phyloP scores from a whole-genome alignment of 768 basidiomycete species.

The Leccinum disarticulatum region DNA sequence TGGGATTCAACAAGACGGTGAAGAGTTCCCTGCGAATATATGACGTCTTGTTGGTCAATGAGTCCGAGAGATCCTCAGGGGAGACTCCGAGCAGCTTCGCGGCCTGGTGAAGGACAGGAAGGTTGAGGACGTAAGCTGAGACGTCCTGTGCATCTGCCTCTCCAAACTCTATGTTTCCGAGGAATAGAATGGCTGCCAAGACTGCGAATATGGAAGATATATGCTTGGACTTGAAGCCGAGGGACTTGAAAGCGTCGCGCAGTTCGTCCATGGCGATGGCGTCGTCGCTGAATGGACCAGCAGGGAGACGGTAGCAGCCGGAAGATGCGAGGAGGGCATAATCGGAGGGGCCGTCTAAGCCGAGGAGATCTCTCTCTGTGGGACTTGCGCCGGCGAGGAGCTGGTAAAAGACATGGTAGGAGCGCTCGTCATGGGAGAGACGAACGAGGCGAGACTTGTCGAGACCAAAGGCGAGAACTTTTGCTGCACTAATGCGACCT shows the following conservation, averaged over 20 bases:
- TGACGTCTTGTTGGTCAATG: constrained; percentile 55
- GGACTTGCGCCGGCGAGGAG: constrained; percentile 59
- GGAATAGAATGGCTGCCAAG: constrained; percentile 52
- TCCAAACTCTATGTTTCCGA: constrained; percentile 58
- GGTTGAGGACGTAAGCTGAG: constrained; percentile 49
- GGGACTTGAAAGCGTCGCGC: constrained; percentile 50
- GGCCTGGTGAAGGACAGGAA: constrained; percentile 47
- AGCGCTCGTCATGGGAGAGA: constrained; percentile 59
- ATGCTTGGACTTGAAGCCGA: constrained; percentile 66
- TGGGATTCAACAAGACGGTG: constrained; percentile 51
- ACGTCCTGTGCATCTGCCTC: constrained; percentile 56
- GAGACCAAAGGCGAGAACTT: constrained; percentile 58
- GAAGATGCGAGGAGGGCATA: constrained; percentile 59
- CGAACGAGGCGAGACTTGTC: constrained; percentile 60
- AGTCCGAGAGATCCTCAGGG: constrained; percentile 52
- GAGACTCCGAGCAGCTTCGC: constrained; percentile 52
- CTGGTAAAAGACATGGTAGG: constrained; percentile 68
- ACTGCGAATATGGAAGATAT: constrained; percentile 52
- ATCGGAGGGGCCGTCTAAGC: constrained; percentile 57
- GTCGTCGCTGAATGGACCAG: constrained; percentile 63
- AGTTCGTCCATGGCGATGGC: constrained; percentile 57
- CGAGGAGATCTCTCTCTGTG: constrained; percentile 50
- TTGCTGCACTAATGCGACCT: constrained; percentile 55
- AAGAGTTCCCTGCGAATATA: constrained; percentile 61
- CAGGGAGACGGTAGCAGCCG: constrained; percentile 62